Evolutionary conservation across 768 basidiomycete species (phyloP), one percentile per base, ranked within the genome.

Genomic region (Basidioascus undulatus): DNA sequence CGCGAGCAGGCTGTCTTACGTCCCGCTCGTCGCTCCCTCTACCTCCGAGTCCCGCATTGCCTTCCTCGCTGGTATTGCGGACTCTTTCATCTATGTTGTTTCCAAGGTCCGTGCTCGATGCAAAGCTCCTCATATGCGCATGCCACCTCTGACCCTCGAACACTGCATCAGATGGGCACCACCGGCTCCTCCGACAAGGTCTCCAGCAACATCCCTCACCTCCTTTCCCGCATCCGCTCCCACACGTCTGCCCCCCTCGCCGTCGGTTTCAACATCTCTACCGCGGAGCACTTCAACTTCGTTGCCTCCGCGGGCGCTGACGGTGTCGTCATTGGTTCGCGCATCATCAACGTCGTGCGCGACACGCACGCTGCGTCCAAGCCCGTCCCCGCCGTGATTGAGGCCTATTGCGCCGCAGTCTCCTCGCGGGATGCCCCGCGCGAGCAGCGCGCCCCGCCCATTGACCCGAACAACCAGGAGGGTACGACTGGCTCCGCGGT

Each of bases 81-180:
- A 98, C 57, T 74, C 76, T 3, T 96, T 98, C 65, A 83, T 98
- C 47, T 98, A 98, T 56, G 73, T 98, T 35, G 87, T 94, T n/a
- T 92, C 87, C 36, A 89, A 83, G 65, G 84, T 79, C 51, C 30
- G 60, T 48, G 37, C 18, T 18, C 25, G n/a, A n/a, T n/a, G n/a
- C n/a, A n/a, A n/a, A 13, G 24, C 4, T 6, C 40, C 27, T 35
- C 16, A 0, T 8, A 7, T 32, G 5, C 19, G 8, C 16, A 39
- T 27, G 16, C 35, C 11, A 20, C 20, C 30, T 19, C 30, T 16
- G 7, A 32, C 37, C 34, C 18, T 30, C 23, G 21, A 37, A 39
- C 40, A 45, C 43, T 46, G 31, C 20, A 33, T 13, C 46, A 77
- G 82, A 98, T 98, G 92, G 92, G 92, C 12, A 92, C 83, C 2